These are phyloP conservation scores for Protomyces gravidus DNA, from an alignment of 1,139 yeast species.

Conservation along the genomic window DNA sequence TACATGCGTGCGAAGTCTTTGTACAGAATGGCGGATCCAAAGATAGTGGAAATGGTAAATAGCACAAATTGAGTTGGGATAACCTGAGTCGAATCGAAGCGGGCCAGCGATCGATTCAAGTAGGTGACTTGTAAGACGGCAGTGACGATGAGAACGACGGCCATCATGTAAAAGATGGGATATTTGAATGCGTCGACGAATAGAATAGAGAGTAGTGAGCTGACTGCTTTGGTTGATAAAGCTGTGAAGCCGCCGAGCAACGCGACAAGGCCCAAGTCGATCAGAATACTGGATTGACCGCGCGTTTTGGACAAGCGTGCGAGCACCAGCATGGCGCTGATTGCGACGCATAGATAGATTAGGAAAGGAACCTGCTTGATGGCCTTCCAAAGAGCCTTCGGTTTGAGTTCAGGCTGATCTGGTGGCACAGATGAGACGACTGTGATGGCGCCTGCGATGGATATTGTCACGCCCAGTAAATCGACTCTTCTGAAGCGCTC, in stretches of 20 bases:
- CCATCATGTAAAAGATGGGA: constrained; percentile 39
- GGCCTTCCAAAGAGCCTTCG: constrained; percentile 38
- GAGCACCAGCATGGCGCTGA: constrained; percentile 33
- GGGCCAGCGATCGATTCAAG: constrained; percentile 43
- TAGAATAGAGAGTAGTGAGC: constrained; percentile 41
- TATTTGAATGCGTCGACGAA: constrained; percentile 38
- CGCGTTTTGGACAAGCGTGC: constrained; percentile 31
- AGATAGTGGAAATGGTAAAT: constrained; percentile 45
- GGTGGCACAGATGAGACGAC: constrained; percentile 40
- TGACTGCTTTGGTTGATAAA: constrained; percentile 44
- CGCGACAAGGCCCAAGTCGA: constrained; percentile 44
- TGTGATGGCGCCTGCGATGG: constrained; percentile 45
- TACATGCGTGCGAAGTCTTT: constrained; percentile 43
- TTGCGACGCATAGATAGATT: constrained; percentile 38
- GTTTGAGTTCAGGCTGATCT: constrained; percentile 32
- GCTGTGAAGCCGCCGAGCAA: constrained; percentile 48
- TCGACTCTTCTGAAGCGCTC: constrained; percentile 42
- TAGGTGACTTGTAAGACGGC: constrained; percentile 44
- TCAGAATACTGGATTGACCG: constrained; percentile 31
- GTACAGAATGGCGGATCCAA: constrained; percentile 45
- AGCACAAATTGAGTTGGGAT: constrained; percentile 49
- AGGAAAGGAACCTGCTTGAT: constrained; percentile 37
- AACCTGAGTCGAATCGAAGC: constrained; percentile 45
- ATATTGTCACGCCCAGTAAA: constrained; percentile 42
- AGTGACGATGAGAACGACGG: constrained; percentile 40